phyloP scores from a whole-genome alignment of 228 moss, liverwort and hornwort species.

The Sphagnum fallax region DNA sequence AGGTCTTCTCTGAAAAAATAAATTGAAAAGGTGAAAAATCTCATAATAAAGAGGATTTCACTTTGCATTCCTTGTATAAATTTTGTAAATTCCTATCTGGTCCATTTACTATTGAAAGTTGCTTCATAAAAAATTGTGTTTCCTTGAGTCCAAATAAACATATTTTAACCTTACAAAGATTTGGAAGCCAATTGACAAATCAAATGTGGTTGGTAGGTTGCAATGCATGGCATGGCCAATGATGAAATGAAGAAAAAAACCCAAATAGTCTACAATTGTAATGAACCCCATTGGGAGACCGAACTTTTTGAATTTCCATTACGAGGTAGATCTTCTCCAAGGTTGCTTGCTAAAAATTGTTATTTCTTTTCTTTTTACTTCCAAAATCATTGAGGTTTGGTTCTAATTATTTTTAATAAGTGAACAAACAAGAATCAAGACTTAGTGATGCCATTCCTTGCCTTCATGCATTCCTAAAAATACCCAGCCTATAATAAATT shows the following conservation, averaged over 20 bases:
- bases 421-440: not conserved
- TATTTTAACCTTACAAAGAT: conserved; percentile 2
- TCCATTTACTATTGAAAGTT: too few species aligned
- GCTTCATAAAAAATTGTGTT: too few species aligned
- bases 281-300: conserved; percentile 83
- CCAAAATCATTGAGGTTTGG: not conserved
- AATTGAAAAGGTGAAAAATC: too few species aligned
- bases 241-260: conserved; percentile 60
- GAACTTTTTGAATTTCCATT: conserved; percentile 82
- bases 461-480: too few species aligned
- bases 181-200: not conserved
- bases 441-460: not conserved
- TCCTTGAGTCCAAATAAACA: too few species aligned
- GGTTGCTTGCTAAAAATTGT: not conserved
- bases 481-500: not conserved
- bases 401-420: not conserved
- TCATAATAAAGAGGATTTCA: too few species aligned
- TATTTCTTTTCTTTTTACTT: not conserved
- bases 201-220: conserved; percentile 31
- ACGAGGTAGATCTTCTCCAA: conserved; percentile 33
- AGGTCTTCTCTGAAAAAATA: too few species aligned
- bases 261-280: conserved; percentile 26
- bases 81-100: too few species aligned
- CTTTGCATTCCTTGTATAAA: too few species aligned
- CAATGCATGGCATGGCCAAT: conserved; percentile 64